phyloP scores from a whole-genome alignment of 1,284 basidiomycete species.

The Tetrapyrgos nigripes region DNA sequence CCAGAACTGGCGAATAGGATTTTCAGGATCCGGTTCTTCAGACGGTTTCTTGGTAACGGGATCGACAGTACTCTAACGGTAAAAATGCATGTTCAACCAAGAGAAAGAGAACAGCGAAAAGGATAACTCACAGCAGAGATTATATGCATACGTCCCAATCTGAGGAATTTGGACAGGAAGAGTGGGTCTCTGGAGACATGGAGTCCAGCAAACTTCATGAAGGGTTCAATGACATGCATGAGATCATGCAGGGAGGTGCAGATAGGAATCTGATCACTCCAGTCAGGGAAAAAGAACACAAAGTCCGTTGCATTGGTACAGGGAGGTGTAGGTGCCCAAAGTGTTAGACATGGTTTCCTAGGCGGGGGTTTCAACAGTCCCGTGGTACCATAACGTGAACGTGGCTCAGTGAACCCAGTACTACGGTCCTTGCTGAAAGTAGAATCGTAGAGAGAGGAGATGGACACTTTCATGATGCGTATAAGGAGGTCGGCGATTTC shows the following conservation, averaged over 20 bases:
- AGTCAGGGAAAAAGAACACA: conserved; percentile 90
- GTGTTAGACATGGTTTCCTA: conserved; percentile 68
- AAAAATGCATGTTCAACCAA: conserved; percentile 14
- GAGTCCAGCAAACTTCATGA: conserved; percentile 78
- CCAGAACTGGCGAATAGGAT: conserved; percentile 79
- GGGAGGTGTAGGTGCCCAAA: conserved; percentile 79
- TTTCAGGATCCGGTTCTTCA: conserved; percentile 56
- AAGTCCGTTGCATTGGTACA: conserved; percentile 74
- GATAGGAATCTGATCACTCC: conserved; percentile 75
- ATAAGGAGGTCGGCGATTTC: conserved; percentile 88
- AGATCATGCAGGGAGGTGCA: conserved; percentile 74
- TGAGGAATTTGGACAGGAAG: conserved; percentile 66
- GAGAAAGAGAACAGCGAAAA: conserved; percentile 36
- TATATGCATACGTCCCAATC: conserved; percentile 61
- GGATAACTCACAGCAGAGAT: conserved; percentile 44
- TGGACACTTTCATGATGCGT: conserved; percentile 72
- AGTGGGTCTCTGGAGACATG: conserved; percentile 76
- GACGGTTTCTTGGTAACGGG: conserved; percentile 59
- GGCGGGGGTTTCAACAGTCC: conserved; percentile 57
- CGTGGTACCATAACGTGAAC: conserved; percentile 63
- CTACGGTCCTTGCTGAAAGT: conserved; percentile 60
- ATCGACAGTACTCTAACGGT: conserved; percentile 52
- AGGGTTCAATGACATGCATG: conserved; percentile 73
- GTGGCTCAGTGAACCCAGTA: conserved; percentile 65
- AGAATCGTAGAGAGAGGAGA: conserved; percentile 73